Evolutionary conservation across 164 flowering plant genomes (phyloP), one percentile per base, ranked within the genome.

Genomic region (Stephania japonica): DNA sequence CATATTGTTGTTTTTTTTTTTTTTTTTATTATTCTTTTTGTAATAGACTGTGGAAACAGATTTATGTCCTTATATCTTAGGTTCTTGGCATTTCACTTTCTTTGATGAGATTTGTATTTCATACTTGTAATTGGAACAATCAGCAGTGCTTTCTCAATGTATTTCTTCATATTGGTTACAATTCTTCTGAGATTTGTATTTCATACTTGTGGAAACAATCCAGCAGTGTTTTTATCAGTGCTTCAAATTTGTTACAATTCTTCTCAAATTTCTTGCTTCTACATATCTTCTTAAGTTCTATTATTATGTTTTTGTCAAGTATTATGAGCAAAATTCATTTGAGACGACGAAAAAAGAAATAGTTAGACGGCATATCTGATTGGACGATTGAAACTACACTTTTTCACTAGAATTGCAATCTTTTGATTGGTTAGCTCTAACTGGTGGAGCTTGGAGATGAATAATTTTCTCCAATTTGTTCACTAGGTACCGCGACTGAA

Each of bases 1-100:
- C 73, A 42, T 70, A 74, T 77, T 67, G 66, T 80, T 72, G 70
- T 78, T 47, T 81, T 86, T 85, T 82, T 78, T 84, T 5, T 43
- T 5, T 44, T 44, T 44, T 44, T 12, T 44, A 7, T 83, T 59
- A 83, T 86, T 86, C 84, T 83, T 85, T 32, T 82, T 78, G 74
- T 66, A 59, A 68, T 61, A 72, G 70, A 62, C 53, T 59, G 42
- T 38, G 21, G 62, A 49, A 65, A 65, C 27, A 42, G 18, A 13
- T 26, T 64, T 23, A 65, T 7, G 24, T 26, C 41, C 47, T 56
- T 53, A 27, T 67, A 21, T 44, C 16, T 69, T 43, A 26, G 23
- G 43, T 49, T 67, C 27, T 25, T 26, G 18, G 47, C 62, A 56
- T 65, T 11, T n/a, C 16, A n/a, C 21, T 18, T 23, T 41, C 27